phyloP scores from a whole-genome alignment of 768 basidiomycete species.

The Leccinum boreale region DNA sequence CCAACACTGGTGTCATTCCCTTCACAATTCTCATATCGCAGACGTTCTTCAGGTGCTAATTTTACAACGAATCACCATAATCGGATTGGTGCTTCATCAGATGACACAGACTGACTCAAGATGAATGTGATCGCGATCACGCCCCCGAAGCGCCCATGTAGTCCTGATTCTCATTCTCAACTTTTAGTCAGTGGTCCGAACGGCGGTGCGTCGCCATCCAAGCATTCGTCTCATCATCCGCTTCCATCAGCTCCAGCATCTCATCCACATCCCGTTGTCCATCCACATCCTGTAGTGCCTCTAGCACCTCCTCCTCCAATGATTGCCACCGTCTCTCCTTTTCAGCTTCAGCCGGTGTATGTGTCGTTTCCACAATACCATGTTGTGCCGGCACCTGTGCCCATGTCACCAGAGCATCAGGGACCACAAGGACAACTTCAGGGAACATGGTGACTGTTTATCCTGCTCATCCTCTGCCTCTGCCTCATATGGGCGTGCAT shows the following conservation, averaged over 20 bases:
- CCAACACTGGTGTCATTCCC: not conserved
- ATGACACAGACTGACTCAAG: too few relatives aligned
- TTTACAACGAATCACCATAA: too few relatives aligned
- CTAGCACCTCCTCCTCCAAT: constrained; percentile 4
- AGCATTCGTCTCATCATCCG: too few relatives aligned
- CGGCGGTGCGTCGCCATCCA: constrained; percentile 1
- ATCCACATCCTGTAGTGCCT: constrained; percentile 3
- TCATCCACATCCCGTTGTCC: not conserved
- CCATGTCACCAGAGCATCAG: not conserved
- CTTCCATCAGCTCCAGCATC: not conserved
- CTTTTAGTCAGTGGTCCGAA: not conserved
- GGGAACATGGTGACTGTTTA: not conserved
- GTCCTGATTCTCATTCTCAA: not conserved
- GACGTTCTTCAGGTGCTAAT: not conserved
- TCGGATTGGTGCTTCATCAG: too few relatives aligned
- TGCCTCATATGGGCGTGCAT: not conserved
- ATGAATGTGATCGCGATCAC: too few relatives aligned
- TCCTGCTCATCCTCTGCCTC: not conserved
- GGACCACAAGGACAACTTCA: not conserved
- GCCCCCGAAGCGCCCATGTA: too few relatives aligned
- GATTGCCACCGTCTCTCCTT: constrained; percentile 12
- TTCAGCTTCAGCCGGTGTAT: constrained; percentile 15
- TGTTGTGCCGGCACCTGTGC: not conserved
- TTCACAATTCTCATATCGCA: constrained; percentile 21
- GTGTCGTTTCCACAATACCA: constrained; percentile 20